Base-by-base conservation (phyloP, 2,329 filamentous ascomycete species). In the Catunica adiposa region DNA sequence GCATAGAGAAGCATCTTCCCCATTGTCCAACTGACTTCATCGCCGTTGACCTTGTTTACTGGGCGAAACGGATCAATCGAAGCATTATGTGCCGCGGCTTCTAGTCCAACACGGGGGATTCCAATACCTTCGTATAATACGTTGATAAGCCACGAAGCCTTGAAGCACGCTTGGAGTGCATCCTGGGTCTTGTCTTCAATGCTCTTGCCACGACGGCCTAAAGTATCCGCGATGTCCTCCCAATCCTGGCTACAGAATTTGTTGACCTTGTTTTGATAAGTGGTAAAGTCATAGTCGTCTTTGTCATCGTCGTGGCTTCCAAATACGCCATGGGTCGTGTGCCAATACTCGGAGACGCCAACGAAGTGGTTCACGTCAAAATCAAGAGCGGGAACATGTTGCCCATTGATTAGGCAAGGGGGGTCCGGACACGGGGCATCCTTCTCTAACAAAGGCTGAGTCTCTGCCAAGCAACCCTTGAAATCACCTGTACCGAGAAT, bases 331-430 rank as follows among this genome's bases (percentile, higher is more conserved):
- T 98, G 92, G 0, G 92, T 98, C 0, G 90, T 94, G 67, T 98
- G 92, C 90, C 92, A 98, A 69, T 94, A 98, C 66, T 98, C 92
- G 1, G 90, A 97, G 2, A 98, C 90, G 9, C 92, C 92, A 26
- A 98, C 83, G 64, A 98, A 98, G 66, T 96, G 94, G 63, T 98
- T 98, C 37, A 97, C 83, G 60, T 92, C 84, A 64, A 97, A 98
- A 66, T 98, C 92, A 61, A 98, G 96, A 2, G 88, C 86, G 1
- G 92, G 92, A 1, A 92, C 89, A 65, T 97, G 89, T 60, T 90
- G 82, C 0, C 92, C 89, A 62, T 96, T 87, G 40, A 98, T 74
- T 34, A 98, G 72, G 67, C 92, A 98, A 0, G 94, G 92, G 25
- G 83, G 70, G 63, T 95, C 84, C 3, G 78, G 70, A 64, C 92